Base-by-base conservation (phyloP, 495 filamentous ascomycete genomes). In the Aspergillus steynii region DNA sequence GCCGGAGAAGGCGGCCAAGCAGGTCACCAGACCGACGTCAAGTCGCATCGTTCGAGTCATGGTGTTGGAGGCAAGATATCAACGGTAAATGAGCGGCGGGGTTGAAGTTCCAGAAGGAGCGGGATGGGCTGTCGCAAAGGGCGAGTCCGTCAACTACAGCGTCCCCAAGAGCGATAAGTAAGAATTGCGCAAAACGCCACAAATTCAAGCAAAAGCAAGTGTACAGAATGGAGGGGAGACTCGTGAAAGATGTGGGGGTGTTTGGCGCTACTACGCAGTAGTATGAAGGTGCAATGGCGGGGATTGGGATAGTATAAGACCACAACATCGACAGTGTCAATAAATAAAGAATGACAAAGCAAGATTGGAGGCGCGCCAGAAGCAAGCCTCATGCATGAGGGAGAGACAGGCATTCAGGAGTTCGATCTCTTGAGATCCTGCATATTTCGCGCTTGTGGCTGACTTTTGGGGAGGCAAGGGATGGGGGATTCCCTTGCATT, bases 1-100 rank as follows among this genome's bases (percentile, higher is more conserved):
- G 55, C 73, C 62, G 1, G 80, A 68, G 26, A 74, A 74, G 47
- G 74, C 55, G 32, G 71, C 61, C 29, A 79, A 47, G 53, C 66
- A 63, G 53, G 72, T 68, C 53, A 74, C 62, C 37, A 75, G 63
- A 57, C 62, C 60, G 61, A 66, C 51, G 60, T 62, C 51, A 32
- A 64, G 56, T 52, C 64, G 65, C 63, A 65, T 63, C n/a, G 51
- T 57, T 29, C 32, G 37, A 60, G 52, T 58, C 67, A 70, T 69
- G 34, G 12, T 65, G 28, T 51, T 58, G 32, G 58, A 26, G 10
- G 25, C 59, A 47, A n/a, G 27, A 48, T 15, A 7, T 25, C 34
- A 37, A 53, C 31, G 49, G 20, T 29, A 42, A 69, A 64, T 29
- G 63, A 64, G 58, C 34, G 66, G 66, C 63, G 25, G 56, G 46